Percentiles rank a stretch among this genome's conserved stretches.
phyloP scores from a whole-genome alignment of 805 yeast species.

The Monosporozyma unispora region DNA sequence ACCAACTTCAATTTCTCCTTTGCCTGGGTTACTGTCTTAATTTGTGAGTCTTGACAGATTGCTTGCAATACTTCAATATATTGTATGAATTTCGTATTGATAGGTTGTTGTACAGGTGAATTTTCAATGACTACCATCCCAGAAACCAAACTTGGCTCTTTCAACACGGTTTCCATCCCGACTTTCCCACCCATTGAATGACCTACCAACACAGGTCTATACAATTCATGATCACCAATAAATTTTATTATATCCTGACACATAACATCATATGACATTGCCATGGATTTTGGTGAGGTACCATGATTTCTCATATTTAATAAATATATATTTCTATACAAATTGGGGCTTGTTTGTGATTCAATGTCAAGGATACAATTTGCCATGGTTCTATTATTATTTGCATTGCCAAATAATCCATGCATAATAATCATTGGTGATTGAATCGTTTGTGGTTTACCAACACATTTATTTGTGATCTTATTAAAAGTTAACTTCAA shows the following conservation, averaged over 20 bases:
- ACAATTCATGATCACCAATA: constrained; percentile 38
- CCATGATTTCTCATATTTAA: constrained; percentile 89
- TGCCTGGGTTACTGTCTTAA: constrained; percentile 54
- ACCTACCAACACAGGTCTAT: constrained; percentile 54
- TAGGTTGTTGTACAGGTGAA: constrained; percentile 63
- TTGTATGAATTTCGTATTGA: constrained; percentile 47
- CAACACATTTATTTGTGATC: neutral
- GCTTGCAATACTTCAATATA: constrained; percentile 57
- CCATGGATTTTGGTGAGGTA: constrained; percentile 64
- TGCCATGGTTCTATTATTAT: constrained; percentile 77
- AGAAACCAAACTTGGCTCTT: constrained; percentile 52
- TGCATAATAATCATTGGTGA: constrained; percentile 70
- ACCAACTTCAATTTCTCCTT: constrained; percentile 51
- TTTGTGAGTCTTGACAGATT: constrained; percentile 40
- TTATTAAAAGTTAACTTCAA: neutral
- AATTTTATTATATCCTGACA: constrained; percentile 81
- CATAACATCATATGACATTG: constrained; percentile 72
- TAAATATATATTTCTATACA: constrained; percentile 54
- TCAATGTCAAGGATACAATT: neutral
- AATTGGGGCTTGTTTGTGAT: constrained; percentile 37
- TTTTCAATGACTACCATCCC: constrained; percentile 77
- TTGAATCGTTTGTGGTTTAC: neutral
- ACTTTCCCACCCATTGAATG: constrained; percentile 94
- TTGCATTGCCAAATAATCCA: constrained; percentile 79
- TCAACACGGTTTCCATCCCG: constrained; percentile 76